Conservation (phyloP, 495 filamentous ascomycete genomes). For the Usnea hakonensis region DNA sequence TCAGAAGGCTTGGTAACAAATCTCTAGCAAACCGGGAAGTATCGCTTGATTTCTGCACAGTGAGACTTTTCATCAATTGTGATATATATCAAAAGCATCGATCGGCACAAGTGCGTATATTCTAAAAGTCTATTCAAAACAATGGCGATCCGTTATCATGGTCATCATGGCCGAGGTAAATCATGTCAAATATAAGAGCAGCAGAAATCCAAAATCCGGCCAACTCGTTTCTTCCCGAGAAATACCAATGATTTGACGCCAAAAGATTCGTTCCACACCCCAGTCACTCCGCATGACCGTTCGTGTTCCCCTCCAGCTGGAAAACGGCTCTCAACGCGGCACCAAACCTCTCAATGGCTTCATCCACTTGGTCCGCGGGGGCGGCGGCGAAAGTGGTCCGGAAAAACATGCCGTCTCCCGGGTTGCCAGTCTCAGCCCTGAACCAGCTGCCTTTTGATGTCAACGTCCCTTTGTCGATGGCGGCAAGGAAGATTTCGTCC, state of each 20-base stretch:
- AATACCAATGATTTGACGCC: background rate
- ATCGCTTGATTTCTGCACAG: too few relatives aligned
- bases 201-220: background rate
- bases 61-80: too few relatives aligned
- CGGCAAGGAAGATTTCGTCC: slow-evolving; percentile 70
- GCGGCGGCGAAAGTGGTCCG: slow-evolving; percentile 83
- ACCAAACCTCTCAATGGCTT: slow-evolving; percentile 72
- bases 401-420: slow-evolving; percentile 60
- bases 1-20: too few relatives aligned
- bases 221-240: background rate
- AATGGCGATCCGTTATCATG: too few relatives aligned
- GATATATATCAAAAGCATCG: background rate
- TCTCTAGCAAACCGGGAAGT: too few relatives aligned
- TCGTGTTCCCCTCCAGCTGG: slow-evolving; percentile 18
- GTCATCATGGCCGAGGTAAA: background rate
- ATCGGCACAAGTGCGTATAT: background rate
- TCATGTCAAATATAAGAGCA: background rate
- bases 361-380: slow-evolving; percentile 61
- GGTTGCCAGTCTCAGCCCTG: slow-evolving; percentile 47
- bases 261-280: background rate
- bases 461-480: slow-evolving; percentile 64
- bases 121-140: background rate
- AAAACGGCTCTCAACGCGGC: slow-evolving; percentile 61
- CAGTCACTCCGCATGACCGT: background rate
- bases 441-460: slow-evolving; percentile 85